Evolutionary conservation across 306 rosid species (phyloP).

Genomic region (Quillaja saponaria): DNA sequence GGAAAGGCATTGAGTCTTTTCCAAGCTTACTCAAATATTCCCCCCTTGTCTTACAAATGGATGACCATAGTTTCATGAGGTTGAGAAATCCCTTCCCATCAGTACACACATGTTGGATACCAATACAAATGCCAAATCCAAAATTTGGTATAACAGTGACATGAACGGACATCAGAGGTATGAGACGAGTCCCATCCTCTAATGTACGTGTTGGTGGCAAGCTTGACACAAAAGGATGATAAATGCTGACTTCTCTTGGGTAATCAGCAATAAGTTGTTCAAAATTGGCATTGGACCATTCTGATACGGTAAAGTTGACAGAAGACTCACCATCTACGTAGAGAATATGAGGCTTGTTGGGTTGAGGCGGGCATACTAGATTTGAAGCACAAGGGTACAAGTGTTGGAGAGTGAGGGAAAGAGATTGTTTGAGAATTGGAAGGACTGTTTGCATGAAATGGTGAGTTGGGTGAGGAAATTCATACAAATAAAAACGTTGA

Average conservation of each 20-base stretch:
- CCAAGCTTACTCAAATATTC: neutral
- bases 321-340: neutral
- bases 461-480: neutral
- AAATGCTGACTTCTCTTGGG: neutral
- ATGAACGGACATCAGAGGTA: neutral
- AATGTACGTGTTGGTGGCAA: neutral
- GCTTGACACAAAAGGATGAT: neutral
- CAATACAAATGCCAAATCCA: neutral
- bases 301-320: neutral
- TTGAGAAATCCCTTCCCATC: constrained; percentile 10
- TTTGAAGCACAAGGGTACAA: constrained; percentile 10
- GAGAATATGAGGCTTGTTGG: constrained; percentile 13
- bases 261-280: neutral
- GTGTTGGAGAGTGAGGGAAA: constrained; percentile 13
- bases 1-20: neutral
- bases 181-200: neutral
- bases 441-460: constrained; percentile 1
- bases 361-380: constrained; percentile 2
- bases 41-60: neutral
- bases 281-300: neutral
- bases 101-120: neutral
- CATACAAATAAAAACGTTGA: constrained; percentile 4
- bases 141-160: neutral
- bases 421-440: constrained; percentile 8
- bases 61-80: constrained; percentile 17